A percentile compares a stretch with the other conserved stretches of the same genome.
phyloP scores from a whole-genome alignment of 23 red algal genomes.

The Gracilaria gracilis region DNA sequence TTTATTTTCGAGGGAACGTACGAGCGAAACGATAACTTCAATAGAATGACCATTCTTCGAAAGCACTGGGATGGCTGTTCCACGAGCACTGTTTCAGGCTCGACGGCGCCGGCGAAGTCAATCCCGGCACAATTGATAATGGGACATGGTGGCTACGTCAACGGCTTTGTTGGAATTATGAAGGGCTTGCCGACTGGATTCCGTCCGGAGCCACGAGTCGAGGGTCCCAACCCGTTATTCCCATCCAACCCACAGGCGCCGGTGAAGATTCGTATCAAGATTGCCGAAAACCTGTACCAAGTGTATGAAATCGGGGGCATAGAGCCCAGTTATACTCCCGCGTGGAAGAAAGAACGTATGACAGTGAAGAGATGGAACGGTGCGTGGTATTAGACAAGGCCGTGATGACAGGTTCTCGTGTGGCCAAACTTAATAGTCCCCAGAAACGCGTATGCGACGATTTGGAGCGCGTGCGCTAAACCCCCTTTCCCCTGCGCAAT shows the following conservation, averaged over 20 bases:
- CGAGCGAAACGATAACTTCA: conserved; percentile 45
- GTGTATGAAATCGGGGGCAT: conserved; percentile 50
- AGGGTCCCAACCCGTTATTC: not conserved
- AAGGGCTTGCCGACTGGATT: conserved; percentile 46
- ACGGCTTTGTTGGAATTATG: conserved; percentile 31
- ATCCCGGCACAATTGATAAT: conserved; percentile 49
- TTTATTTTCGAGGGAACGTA: conserved; percentile 73
- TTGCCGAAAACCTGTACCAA: conserved; percentile 70
- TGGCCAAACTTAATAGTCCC: too few species aligned
- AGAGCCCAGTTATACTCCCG: not conserved
- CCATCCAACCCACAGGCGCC: conserved; percentile 51
- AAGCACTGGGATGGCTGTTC: conserved; percentile 24
- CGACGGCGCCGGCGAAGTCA: conserved; percentile 47
- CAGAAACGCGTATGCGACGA: too few species aligned
- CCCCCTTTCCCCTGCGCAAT: too few species aligned
- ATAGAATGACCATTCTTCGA: conserved; percentile 57
- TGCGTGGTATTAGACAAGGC: conserved; percentile 38
- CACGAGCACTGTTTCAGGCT: conserved; percentile 48
- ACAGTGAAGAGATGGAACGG: conserved; percentile 53
- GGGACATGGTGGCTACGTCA: conserved; percentile 58
- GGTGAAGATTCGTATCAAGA: conserved; percentile 42
- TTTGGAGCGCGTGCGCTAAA: too few species aligned
- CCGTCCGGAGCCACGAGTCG: conserved; percentile 8
- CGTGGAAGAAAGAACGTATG: conserved; percentile 64
- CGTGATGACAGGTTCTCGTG: not conserved